Base-by-base conservation (phyloP, 2,329 filamentous ascomycete species). In the Epichloe scottii region DNA sequence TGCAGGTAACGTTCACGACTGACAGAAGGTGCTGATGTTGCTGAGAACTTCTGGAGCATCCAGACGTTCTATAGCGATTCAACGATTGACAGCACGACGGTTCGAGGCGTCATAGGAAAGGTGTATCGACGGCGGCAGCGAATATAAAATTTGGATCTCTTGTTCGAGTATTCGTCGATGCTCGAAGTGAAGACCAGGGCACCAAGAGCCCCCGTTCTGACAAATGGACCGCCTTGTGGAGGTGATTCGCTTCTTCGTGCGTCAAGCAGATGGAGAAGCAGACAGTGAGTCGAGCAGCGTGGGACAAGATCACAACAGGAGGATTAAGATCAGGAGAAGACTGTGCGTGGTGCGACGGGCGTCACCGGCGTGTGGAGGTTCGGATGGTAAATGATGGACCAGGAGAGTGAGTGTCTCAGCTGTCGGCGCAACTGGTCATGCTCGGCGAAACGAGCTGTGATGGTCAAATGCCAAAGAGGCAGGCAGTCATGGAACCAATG, bases 391-490 rank as follows among this genome's bases (percentile, higher is more conserved):
- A 53, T 40, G 49, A 48, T 38, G 35, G 48, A 40, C 26, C 30
- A 34, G 42, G 46, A 46, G 35, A 40, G 35, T 49, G 52, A 39
- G 34, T 49, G 52, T 53, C 49, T 53, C 49, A 53, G 49, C 49
- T 34, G 40, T 44, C 33, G 52, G 33, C 42, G 40, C 38, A 43
- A 50, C 23, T 33, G 30, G 5, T 47, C 42, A 51, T 49, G 19
- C 49, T 51, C 41, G 46, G 46, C 52, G 35, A 40, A 43, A 43
- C 19, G 49, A 37, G 46, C 37, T 15, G 21, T 34, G 19, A 39
- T 34, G 30, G 15, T 38, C 42, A 53, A 44, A 34, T 19, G 23
- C 21, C 39, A 5, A 35, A 33, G 19, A 43, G 23, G 17, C 46
- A 30, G 44, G 15, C 44, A 46, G 44, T 26, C 26, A 42, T 21